Conservation (phyloP, 148 eudicot genomes). For the Agrostemma githago region DNA sequence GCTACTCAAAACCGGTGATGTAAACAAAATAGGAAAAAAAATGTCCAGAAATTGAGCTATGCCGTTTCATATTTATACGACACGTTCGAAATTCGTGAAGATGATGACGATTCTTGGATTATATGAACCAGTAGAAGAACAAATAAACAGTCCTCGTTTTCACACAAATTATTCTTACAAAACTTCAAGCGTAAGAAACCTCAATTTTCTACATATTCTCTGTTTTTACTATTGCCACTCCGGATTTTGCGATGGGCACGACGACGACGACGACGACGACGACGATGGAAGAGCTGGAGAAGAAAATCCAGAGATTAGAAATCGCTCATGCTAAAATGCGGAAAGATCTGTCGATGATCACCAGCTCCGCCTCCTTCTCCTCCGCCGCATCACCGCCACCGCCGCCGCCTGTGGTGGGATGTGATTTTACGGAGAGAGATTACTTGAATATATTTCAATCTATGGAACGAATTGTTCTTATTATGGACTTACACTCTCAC, state of each 20-base stretch:
- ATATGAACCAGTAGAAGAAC: too few species aligned
- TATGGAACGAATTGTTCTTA: constrained; percentile 88
- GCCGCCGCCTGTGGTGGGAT: not conserved
- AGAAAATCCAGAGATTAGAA: not conserved
- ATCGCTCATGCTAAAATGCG: not conserved
- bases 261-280: constrained; percentile 24
- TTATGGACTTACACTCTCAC: constrained; percentile 39
- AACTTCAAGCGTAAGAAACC: too few species aligned
- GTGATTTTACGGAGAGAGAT: constrained; percentile 56
- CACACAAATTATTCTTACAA: too few species aligned
- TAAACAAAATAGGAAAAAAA: too few species aligned
- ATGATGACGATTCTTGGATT: too few species aligned
- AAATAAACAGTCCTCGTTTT: too few species aligned
- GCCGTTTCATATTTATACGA: too few species aligned
- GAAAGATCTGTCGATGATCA: not conserved
- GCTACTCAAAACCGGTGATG: too few species aligned
- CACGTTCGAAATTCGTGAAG: too few species aligned
- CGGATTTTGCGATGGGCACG: constrained; percentile 15
- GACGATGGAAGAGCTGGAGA: constrained; percentile 43
- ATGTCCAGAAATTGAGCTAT: too few species aligned
- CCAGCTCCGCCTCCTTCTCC: not conserved
- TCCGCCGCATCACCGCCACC: constrained; percentile 17
- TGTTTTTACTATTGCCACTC: constrained; percentile 35
- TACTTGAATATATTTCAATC: constrained; percentile 81
- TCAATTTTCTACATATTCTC: too few species aligned